Evolutionary conservation across 2,329 filamentous ascomycete genomes (phyloP).

Genomic region (Fusarium redolens): DNA sequence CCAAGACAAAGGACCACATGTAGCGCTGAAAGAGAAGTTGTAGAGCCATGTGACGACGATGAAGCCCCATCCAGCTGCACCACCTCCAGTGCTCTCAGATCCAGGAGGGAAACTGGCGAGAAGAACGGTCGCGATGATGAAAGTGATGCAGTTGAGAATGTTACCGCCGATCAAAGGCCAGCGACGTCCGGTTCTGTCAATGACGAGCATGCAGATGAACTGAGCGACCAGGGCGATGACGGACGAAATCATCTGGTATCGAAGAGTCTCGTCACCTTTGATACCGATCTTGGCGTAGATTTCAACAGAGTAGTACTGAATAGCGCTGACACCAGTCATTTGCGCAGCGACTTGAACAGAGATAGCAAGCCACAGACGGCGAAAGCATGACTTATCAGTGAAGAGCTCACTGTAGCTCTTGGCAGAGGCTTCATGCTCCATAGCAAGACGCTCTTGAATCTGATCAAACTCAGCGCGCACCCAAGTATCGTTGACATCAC

Average conservation of each 20-base stretch:
- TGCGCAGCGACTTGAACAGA: conserved; percentile 76
- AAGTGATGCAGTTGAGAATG: conserved; percentile 72
- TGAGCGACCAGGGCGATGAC: conserved; percentile 57
- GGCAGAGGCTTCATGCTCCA: conserved; percentile 75
- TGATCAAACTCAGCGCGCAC: conserved; percentile 77
- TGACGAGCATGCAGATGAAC: conserved; percentile 69
- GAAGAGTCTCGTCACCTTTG: conserved; percentile 67
- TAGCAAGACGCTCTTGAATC: conserved; percentile 73
- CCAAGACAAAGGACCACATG: conserved; percentile 46
- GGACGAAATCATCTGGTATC: conserved; percentile 79
- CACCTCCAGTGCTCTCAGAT: background rate
- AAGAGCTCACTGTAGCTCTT: conserved; percentile 75
- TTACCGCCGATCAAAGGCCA: conserved; percentile 79
- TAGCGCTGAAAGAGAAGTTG: conserved; percentile 29
- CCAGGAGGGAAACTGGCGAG: conserved; percentile 30
- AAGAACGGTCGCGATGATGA: conserved; percentile 29
- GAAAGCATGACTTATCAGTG: conserved; percentile 69
- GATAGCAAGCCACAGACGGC: conserved; percentile 74
- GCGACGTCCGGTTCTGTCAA: conserved; percentile 76
- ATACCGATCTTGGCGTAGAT: conserved; percentile 65
- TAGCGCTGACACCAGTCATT: conserved; percentile 79
- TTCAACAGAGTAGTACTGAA: conserved; percentile 76
- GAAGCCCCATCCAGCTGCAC: conserved; percentile 53
- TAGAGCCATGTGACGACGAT: conserved; percentile 29
- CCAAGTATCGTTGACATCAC: conserved; percentile 72